These are phyloP conservation scores for Gardenia jasminoides DNA, from an alignment of 257 asterid species.

Conservation along the genomic window DNA sequence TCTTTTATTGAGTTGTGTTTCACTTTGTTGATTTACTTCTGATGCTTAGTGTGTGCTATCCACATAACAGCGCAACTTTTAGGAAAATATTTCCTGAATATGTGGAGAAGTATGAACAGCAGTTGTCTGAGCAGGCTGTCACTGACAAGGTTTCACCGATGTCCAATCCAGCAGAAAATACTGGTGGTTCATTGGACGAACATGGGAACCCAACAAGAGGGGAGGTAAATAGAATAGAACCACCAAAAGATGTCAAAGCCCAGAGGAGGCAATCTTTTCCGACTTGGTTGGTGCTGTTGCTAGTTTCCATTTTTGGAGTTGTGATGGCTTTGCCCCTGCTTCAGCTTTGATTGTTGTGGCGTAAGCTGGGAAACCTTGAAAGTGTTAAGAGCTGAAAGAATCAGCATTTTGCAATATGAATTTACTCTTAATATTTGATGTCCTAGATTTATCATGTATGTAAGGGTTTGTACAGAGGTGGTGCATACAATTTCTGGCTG, in stretches of 20 bases:
- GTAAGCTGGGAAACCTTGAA: neutral
- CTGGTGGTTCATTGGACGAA: slow-evolving; percentile 38
- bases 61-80: slow-evolving; percentile 58
- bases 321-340: slow-evolving; percentile 93
- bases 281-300: slow-evolving; percentile 67
- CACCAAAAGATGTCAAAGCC: slow-evolving; percentile 45
- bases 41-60: slow-evolving; percentile 16
- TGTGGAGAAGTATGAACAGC: slow-evolving; percentile 73
- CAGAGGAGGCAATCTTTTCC: slow-evolving; percentile 53
- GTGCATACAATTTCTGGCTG: neutral
- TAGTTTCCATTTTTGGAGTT: slow-evolving; percentile 60
- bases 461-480: slow-evolving; percentile 1
- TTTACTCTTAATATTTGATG: neutral
- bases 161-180: slow-evolving; percentile 29
- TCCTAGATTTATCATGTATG: neutral
- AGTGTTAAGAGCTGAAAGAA: neutral
- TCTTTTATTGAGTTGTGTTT: neutral
- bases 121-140: slow-evolving; percentile 48
- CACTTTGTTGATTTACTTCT: neutral
- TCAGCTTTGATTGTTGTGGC: slow-evolving; percentile 49
- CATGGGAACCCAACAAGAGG: slow-evolving; percentile 38
- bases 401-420: neutral
- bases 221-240: slow-evolving; percentile 36
- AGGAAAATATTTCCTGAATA: slow-evolving; percentile 83
- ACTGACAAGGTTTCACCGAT: slow-evolving; percentile 39